Percentiles rank a stretch among this genome's conserved stretches.
phyloP scores from a whole-genome alignment of 208 protist species.

The Kentomonas sorsogonicus region DNA sequence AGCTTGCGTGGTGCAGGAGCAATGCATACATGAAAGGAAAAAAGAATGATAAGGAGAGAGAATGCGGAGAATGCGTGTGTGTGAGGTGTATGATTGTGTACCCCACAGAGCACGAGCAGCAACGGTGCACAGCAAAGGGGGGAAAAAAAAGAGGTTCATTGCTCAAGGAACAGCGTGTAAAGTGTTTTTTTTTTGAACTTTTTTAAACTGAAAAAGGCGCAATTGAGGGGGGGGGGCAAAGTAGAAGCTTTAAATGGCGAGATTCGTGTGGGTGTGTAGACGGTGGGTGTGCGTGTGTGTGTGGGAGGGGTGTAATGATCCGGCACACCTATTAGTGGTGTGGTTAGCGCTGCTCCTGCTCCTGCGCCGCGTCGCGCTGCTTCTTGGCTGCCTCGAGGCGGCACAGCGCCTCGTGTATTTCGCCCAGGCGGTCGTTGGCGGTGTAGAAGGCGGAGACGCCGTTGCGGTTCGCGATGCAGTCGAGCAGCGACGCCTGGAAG shows the following conservation, averaged over 20 bases:
- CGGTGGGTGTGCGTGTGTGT: background rate
- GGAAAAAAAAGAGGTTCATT: background rate
- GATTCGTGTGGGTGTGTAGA: no score
- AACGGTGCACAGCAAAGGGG: background rate
- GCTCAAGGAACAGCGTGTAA: background rate
- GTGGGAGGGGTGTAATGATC: background rate
- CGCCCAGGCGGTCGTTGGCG: slow-evolving; percentile 63
- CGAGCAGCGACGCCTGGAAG: slow-evolving; percentile 44
- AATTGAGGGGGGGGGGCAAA: background rate
- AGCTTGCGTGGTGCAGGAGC: background rate
- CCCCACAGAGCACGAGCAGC: no score
- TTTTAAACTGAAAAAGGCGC: background rate
- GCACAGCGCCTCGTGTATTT: slow-evolving; percentile 48
- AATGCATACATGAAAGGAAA: no score
- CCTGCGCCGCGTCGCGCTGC: no score
- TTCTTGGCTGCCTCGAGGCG: slow-evolving; percentile 2
- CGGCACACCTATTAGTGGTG: background rate
- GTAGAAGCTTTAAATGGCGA: background rate
- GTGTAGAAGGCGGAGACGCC: slow-evolving; percentile 35
- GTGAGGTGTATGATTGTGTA: no score
- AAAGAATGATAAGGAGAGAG: no score
- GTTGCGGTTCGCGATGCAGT: slow-evolving; percentile 58
- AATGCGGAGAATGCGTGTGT: no score
- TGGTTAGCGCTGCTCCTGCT: slow-evolving; percentile 30
- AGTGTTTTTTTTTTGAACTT: background rate